Base-by-base conservation (phyloP, 2,329 filamentous ascomycete species). In the Sarocladium oryzae region DNA sequence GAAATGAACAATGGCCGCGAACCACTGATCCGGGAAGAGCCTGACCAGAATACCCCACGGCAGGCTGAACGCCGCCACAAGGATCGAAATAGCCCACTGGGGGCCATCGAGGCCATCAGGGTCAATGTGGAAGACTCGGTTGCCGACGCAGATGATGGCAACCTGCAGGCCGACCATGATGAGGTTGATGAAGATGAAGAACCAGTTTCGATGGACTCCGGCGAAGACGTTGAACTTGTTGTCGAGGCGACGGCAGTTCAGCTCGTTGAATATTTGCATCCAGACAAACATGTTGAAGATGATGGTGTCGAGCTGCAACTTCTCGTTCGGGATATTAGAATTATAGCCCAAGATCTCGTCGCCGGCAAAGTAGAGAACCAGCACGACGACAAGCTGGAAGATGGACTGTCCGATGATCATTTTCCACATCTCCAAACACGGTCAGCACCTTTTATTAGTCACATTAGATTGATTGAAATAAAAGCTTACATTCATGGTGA, bases 261-360 rank as follows among this genome's bases (percentile, higher is more conserved):
- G 77, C 63, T 83, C 75, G 63, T 86, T 86, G 69, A 86, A 86
- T 55, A 86, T 84, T 59, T 86, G 83, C 74, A 86, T 81, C 82
- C 82, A 86, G 2, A 86, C 83, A 58, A 84, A 86, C 0, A 78
- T 81, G 65, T 86, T 86, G 69, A 86, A 86, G 43, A 86, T 77
- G 52, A 85, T 71, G 1, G 82, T 84, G 55, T 79, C 71, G 30
- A 83, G 68, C 56, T 78, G 68, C 18, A 74, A 66, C 20, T 66
- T 64, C 38, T 69, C 65, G 46, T 75, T 58, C 18, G 62, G 56
- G 49, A 73, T 60, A 50, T 63, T 51, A 15, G 62, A 55, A 45
- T 73, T 62, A 58, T 80, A 82, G 41, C 69, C 61, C 15, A 86
- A 73, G 32, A 86, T 77, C 7, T 68, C 62, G 50, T 69, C 68